These are phyloP conservation scores for Fusarium buharicum DNA, from an alignment of 2,329 filamentous ascomycete genomes.

Conservation along the genomic window DNA sequence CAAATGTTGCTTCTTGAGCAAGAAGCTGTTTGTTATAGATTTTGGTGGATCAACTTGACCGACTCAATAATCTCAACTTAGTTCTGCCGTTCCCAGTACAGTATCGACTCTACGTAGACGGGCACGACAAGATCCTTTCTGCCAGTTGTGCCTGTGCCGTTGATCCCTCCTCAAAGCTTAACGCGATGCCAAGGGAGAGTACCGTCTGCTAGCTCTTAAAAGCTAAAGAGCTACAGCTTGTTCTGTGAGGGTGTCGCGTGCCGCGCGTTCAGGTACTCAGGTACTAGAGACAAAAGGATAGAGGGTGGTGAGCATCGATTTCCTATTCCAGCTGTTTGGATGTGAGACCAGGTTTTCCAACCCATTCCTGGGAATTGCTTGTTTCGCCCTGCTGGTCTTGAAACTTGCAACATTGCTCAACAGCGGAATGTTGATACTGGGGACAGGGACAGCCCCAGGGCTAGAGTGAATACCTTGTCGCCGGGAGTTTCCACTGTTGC, in stretches of 20 bases:
- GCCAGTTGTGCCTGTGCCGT: background rate
- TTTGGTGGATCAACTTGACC: background rate
- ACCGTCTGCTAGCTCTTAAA: slow-evolving; percentile 1
- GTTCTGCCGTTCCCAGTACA: background rate
- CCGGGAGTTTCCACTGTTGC: slow-evolving; percentile 29
- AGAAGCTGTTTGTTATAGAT: background rate
- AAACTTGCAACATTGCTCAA: background rate
- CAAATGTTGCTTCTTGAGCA: background rate
- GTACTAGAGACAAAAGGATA: slow-evolving; percentile 18
- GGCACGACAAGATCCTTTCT: background rate
- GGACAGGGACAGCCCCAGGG: background rate
- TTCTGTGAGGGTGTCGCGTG: slow-evolving; percentile 31
- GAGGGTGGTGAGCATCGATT: background rate
- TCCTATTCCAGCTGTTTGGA: background rate
- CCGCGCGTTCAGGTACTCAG: slow-evolving; percentile 34
- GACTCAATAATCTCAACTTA: background rate
- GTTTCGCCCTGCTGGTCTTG: background rate
- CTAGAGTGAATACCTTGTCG: slow-evolving; percentile 5
- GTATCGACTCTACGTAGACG: background rate
- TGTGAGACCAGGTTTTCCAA: slow-evolving; percentile 1
- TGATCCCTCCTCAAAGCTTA: background rate
- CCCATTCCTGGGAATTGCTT: background rate
- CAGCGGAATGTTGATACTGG: background rate
- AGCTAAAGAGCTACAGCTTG: background rate
- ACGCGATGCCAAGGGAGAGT: slow-evolving; percentile 3